phyloP scores from a whole-genome alignment of 805 yeast species.

The Barnettozyma salicaria region DNA sequence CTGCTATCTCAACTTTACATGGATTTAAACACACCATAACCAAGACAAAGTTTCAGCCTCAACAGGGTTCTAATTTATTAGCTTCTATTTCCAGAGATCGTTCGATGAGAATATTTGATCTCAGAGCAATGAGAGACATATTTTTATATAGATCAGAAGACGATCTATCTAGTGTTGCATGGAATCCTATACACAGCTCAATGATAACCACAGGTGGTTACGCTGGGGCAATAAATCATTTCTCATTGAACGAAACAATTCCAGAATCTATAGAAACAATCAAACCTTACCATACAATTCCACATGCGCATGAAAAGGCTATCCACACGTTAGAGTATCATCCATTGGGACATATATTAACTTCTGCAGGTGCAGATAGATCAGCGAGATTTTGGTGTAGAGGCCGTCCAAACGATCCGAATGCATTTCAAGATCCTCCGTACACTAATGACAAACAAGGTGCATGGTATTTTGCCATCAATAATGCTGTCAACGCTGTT shows the following conservation, averaged over 20 bases:
- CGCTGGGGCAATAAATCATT: constrained; percentile 83
- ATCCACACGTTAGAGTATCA: constrained; percentile 87
- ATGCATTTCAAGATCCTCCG: constrained; percentile 73
- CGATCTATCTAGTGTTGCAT: constrained; percentile 77
- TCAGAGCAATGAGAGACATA: constrained; percentile 77
- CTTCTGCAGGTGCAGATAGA: constrained; percentile 92
- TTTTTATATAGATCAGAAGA: constrained; percentile 72
- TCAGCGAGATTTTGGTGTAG: constrained; percentile 93
- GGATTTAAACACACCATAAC: constrained; percentile 95
- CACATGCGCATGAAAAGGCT: constrained; percentile 92
- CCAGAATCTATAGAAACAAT: constrained; percentile 35
- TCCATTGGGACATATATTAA: constrained; percentile 86
- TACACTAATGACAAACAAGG: constrained; percentile 61
- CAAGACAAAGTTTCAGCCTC: constrained; percentile 78
- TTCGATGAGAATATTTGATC: constrained; percentile 81
- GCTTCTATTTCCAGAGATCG: constrained; percentile 89
- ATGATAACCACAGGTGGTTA: constrained; percentile 80
- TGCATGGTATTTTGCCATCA: constrained; percentile 48
- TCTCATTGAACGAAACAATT: constrained; percentile 43
- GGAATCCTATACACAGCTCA: constrained; percentile 89
- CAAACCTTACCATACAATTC: constrained; percentile 55
- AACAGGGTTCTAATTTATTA: constrained; percentile 56
- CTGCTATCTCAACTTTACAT: constrained; percentile 72
- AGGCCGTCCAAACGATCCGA: constrained; percentile 83
- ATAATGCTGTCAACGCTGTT: constrained; percentile 30